Evolutionary conservation across 345 rosid species (phyloP).

Genomic region (Mercurialis annua): DNA sequence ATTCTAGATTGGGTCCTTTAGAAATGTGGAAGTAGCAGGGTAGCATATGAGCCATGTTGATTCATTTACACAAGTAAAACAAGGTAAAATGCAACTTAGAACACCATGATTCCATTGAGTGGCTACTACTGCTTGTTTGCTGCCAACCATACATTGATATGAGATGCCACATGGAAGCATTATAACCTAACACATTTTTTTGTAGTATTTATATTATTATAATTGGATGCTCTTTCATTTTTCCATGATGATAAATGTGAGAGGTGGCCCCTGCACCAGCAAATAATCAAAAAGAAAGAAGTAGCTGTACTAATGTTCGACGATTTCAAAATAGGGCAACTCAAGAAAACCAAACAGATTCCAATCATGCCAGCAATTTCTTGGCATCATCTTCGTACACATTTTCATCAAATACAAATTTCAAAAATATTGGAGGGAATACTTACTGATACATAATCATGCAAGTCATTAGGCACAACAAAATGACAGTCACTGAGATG

Average conservation of each 20-base stretch:
- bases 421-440: no score
- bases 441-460: no score
- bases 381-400: neutral
- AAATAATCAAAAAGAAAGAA: neutral
- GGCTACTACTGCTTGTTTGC: conserved; percentile 5
- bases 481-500: no score
- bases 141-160: conserved; percentile 12
- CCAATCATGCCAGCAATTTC: neutral
- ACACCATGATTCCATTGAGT: neutral
- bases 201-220: no score
- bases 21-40: conserved; percentile 10
- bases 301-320: neutral
- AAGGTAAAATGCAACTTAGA: no score
- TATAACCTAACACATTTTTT: conserved; percentile 7
- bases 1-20: neutral
- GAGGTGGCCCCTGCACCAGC: neutral
- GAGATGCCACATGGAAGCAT: neutral
- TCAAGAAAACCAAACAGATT: neutral
- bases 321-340: conserved; percentile 7
- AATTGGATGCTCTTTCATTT: neutral
- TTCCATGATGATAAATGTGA: no score
- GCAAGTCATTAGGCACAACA: no score
- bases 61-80: neutral
- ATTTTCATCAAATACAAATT: no score
- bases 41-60: conserved; percentile 11